Evolutionary conservation across 106 monocot species (phyloP).

Genomic region (Platanthera zijinensis): DNA sequence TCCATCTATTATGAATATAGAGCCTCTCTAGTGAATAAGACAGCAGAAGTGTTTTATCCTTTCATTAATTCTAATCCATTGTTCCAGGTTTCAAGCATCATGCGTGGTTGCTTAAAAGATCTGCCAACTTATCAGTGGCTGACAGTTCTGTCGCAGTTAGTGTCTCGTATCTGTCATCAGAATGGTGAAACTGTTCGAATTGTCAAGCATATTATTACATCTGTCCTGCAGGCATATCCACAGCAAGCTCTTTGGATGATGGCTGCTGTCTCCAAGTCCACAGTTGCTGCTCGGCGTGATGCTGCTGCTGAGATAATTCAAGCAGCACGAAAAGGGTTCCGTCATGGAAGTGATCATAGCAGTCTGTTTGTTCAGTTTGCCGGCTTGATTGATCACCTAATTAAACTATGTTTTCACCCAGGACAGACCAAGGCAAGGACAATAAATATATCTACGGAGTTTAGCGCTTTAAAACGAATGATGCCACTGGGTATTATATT

Average conservation of each 20-base stretch:
- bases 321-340: constrained; percentile 65
- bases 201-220: constrained; percentile 87
- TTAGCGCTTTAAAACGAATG: constrained; percentile 95
- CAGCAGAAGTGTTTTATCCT: not conserved
- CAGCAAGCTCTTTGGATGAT: constrained; percentile 99
- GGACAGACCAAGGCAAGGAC: constrained; percentile 73
- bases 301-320: constrained; percentile 97
- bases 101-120: constrained; percentile 93
- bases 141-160: constrained; percentile 82
- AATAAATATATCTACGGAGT: constrained; percentile 86
- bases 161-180: constrained; percentile 94
- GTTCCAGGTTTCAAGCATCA: constrained; percentile 70
- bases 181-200: constrained; percentile 79
- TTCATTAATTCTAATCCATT: constrained; percentile 1
- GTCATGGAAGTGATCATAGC: constrained; percentile 43
- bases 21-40: not conserved
- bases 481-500: constrained; percentile 95
- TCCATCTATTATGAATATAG: too few species aligned
- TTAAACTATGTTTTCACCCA: constrained; percentile 84
- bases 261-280: constrained; percentile 97
- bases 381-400: constrained; percentile 77
- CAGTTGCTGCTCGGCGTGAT: constrained; percentile 85
- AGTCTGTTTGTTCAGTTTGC: constrained; percentile 79
- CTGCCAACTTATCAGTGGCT: constrained; percentile 98
- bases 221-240: constrained; percentile 82